Percentiles rank a stretch among this genome's conserved stretches.
These are phyloP conservation scores for Pseudotsuga menziesii DNA, from an alignment of 75 land plant genomes.

Conservation along the genomic window DNA sequence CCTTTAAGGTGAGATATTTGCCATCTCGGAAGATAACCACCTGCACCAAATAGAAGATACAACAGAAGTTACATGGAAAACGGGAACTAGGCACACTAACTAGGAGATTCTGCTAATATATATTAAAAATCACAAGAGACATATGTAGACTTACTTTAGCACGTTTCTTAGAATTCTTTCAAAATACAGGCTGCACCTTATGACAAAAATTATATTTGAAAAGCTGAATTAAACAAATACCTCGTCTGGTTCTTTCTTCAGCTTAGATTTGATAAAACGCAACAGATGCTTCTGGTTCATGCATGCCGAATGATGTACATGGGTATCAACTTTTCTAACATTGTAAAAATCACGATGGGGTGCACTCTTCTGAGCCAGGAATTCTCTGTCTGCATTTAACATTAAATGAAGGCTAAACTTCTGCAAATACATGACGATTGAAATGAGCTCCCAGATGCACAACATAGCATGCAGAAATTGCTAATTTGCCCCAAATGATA, in stretches of 20 bases:
- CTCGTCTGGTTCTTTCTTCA: constrained; percentile 96
- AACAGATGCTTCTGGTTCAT: constrained; percentile 99
- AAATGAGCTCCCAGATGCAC: background rate
- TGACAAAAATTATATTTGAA: background rate
- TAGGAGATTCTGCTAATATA: too few species aligned
- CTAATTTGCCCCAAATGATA: background rate
- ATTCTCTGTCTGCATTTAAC: constrained; percentile 97
- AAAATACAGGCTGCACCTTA: background rate
- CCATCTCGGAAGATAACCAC: constrained; percentile 99
- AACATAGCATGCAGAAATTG: background rate
- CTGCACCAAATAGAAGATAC: constrained; percentile 28
- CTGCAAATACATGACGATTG: constrained; percentile 33
- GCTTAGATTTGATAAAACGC: constrained; percentile 92
- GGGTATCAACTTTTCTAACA: constrained; percentile 97
- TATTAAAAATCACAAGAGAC: too few species aligned
- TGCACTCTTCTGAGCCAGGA: constrained; percentile 97
- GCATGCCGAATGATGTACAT: constrained; percentile 97
- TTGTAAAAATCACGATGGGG: constrained; percentile 98
- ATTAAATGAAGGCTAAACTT: constrained; percentile 96
- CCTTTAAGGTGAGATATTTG: constrained; percentile 82
- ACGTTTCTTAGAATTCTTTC: background rate
- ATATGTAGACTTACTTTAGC: too few species aligned
- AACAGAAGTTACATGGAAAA: background rate
- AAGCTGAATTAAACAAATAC: constrained; percentile 23
- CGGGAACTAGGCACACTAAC: background rate